Base-by-base conservation (phyloP, 208 protist species). In the Acanthamoeba triangularis region DNA sequence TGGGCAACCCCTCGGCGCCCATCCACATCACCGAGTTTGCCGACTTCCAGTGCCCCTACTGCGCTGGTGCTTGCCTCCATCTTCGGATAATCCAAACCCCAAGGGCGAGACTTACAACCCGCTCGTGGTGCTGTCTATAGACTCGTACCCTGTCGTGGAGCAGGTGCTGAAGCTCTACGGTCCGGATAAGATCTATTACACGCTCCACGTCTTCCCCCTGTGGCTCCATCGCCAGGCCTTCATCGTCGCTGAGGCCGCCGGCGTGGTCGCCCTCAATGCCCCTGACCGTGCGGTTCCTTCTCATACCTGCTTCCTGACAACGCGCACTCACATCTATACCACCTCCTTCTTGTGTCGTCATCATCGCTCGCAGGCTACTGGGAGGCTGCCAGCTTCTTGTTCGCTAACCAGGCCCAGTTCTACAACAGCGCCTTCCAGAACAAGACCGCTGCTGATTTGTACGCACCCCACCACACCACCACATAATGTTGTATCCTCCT, bases 341-440 rank as follows among this genome's bases (percentile, higher is more conserved):
- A 47, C 56, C 23, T 61, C 56, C 56, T 25, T 25, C 56, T 74
- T 74, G 30, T 25, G 23, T 74, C 59, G 23, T 74, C 59, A n/a
- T n/a, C 69, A 30, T 59, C 35, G 16, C 47, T 7, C 0, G 5
- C 35, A 92, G 85, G 63, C 33, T 92, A 92, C 33, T 92, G 85
- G 85, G 85, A 92, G 3, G 63, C 44, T 4, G 85, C 59, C 18
- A 13, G 23, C 35, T 92, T 92, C 63, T 18, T 92, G 52, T 92
- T 92, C 37, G 85, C 85, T 33, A 92, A 92, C 35, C 85, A 92
- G 85, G 85, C 85, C 56, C 54, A 92, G 63, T 92, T 92, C 56
- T 92, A 49, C 63, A 92, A 92, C 30, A 30, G 18, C 28, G 85
- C 44, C 33, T 92, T 72, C 30, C 63, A 56, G 37, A 92, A 92